These are phyloP conservation scores for Centella asiatica DNA, from an alignment of 129 eudicot species.

Conservation along the genomic window DNA sequence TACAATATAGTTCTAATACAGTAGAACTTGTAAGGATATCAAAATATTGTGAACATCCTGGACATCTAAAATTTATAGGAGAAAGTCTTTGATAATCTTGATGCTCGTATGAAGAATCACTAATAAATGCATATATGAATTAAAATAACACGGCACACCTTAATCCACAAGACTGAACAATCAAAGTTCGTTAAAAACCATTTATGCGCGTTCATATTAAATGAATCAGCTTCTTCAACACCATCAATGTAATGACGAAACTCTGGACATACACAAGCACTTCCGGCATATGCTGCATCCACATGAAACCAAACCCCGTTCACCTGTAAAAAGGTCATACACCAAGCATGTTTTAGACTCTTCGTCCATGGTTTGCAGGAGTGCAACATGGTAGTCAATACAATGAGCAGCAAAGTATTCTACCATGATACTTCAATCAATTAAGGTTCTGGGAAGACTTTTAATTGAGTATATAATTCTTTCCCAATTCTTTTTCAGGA, in stretches of 20 bases:
- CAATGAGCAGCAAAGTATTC: not conserved
- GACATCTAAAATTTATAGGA: too few relatives aligned
- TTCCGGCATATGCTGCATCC: conserved; percentile 99
- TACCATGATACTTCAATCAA: not conserved
- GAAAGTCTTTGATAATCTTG: too few relatives aligned
- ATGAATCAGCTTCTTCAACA: conserved; percentile 87
- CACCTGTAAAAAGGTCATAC: conserved; percentile 40
- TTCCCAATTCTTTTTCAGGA: too few relatives aligned
- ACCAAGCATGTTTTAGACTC: not conserved
- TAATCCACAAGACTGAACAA: conserved; percentile 93
- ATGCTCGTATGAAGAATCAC: not conserved
- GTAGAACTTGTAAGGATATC: too few relatives aligned
- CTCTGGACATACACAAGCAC: conserved; percentile 95
- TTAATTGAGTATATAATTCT: not conserved
- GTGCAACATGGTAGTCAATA: not conserved
- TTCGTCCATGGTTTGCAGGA: conserved; percentile 6
- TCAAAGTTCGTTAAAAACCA: conserved; percentile 95
- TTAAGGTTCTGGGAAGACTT: not conserved
- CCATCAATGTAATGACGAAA: conserved; percentile 76
- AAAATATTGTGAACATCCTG: too few relatives aligned
- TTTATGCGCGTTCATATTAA: conserved; percentile 92
- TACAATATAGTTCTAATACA: too few relatives aligned
- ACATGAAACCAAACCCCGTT: conserved; percentile 81
- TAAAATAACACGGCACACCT: conserved; percentile 33
- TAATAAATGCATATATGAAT: not conserved